These are phyloP conservation scores for Hypsizygus ulmarius DNA, from an alignment of 1,284 basidiomycete species.

Conservation along the genomic window DNA sequence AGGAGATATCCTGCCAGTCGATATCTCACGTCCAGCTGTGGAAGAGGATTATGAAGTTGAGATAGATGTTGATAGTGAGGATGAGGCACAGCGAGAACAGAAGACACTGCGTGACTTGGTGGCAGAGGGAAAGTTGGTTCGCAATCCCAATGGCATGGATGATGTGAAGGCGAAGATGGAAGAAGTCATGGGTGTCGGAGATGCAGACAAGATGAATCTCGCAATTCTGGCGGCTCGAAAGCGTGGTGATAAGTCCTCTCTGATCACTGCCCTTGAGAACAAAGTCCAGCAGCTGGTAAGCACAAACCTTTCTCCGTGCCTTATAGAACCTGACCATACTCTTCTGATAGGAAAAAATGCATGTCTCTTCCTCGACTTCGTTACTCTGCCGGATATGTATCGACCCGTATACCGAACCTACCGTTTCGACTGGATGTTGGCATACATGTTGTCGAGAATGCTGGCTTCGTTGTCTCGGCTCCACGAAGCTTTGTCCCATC, in stretches of 20 bases:
- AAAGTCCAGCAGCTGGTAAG: conserved; percentile 60
- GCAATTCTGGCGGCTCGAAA: conserved; percentile 48
- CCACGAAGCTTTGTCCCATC: conserved; percentile 77
- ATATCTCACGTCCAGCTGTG: conserved; percentile 18
- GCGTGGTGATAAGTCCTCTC: conserved; percentile 43
- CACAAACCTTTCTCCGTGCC: not conserved
- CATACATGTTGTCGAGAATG: conserved; percentile 78
- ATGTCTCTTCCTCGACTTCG: conserved; percentile 44
- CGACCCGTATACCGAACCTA: conserved; percentile 72
- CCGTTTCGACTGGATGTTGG: conserved; percentile 82
- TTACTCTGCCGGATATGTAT: conserved; percentile 72
- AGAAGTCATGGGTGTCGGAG: conserved; percentile 41
- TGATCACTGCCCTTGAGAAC: conserved; percentile 56
- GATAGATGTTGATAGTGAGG: conserved; percentile 36
- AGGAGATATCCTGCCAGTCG: conserved; percentile 53
- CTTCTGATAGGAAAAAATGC: conserved; percentile 42
- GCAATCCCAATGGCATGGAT: conserved; percentile 27
- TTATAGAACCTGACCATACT: conserved; percentile 2
- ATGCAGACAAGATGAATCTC: conserved; percentile 46
- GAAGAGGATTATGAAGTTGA: conserved; percentile 42
- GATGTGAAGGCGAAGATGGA: conserved; percentile 39
- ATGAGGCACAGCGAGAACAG: conserved; percentile 26
- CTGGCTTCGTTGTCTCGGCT: conserved; percentile 77
- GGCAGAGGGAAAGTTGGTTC: conserved; percentile 45
- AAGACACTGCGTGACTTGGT: conserved; percentile 50